Evolutionary conservation across 2,329 filamentous ascomycete species (phyloP).

Genomic region (Hymenoscyphus occultus): DNA sequence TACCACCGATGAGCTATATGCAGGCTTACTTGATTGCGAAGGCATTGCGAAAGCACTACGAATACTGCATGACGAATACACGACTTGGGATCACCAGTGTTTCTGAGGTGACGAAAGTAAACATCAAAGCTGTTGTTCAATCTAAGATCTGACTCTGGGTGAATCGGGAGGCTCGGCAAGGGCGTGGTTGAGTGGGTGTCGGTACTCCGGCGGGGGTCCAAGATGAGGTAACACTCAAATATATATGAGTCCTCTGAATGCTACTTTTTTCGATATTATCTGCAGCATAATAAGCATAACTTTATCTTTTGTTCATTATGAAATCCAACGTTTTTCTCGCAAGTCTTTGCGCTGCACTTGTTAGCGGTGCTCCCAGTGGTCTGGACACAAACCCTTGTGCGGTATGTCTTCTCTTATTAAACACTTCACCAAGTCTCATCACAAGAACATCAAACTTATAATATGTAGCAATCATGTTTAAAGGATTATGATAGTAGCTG

Average conservation of each 20-base stretch:
- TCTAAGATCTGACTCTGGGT: not conserved
- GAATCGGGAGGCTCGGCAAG: not conserved
- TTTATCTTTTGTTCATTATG: not conserved
- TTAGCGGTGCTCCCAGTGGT: not conserved
- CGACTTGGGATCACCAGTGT: not conserved
- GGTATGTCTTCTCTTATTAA: not conserved
- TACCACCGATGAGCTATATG: not conserved
- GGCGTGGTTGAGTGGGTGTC: not conserved
- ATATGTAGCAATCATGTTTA: not conserved
- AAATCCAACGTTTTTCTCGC: slow-evolving; percentile 5
- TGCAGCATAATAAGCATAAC: not conserved
- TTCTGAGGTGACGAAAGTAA: not conserved
- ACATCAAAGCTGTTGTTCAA: not conserved
- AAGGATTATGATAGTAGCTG: not conserved
- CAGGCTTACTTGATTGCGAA: slow-evolving; percentile 4
- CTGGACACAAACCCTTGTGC: not conserved
- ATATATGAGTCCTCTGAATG: not conserved
- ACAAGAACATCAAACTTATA: not conserved
- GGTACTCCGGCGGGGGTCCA: not conserved
- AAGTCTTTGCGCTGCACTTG: not conserved
- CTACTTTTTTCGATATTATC: not conserved
- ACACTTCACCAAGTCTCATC: not conserved
- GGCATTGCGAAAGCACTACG: not conserved
- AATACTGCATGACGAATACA: not conserved
- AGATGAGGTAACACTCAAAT: not conserved